Evolutionary conservation across 176 grass and related monocot species (phyloP).

Genomic region (Guadua angustifolia): DNA sequence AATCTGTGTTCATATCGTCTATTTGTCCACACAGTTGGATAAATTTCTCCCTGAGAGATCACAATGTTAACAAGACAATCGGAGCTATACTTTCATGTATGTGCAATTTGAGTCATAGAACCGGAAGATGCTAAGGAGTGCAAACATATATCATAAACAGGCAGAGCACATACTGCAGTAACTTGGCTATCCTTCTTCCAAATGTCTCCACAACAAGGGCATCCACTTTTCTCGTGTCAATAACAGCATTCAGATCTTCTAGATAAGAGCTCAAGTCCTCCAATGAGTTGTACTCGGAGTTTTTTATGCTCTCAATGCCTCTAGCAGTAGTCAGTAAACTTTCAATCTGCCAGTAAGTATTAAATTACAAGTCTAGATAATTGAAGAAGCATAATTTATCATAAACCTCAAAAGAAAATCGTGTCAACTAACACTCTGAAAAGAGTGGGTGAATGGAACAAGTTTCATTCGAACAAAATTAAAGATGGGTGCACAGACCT

Average conservation of each 20-base stretch:
- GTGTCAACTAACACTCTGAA: neutral
- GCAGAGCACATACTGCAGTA: constrained; percentile 57
- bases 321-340: constrained; percentile 57
- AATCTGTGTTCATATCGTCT: constrained; percentile 67
- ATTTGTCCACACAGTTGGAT: constrained; percentile 78
- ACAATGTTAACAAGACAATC: constrained; percentile 36
- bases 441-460: neutral
- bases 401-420: neutral
- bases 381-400: neutral
- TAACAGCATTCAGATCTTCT: constrained; percentile 86
- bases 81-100: constrained; percentile 27
- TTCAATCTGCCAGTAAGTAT: constrained; percentile 61
- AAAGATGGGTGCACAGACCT: constrained; percentile 49
- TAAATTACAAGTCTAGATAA: constrained; percentile 14
- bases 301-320: constrained; percentile 64
- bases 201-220: constrained; percentile 96
- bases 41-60: constrained; percentile 84
- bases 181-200: constrained; percentile 81
- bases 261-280: constrained; percentile 81
- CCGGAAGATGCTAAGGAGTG: constrained; percentile 2
- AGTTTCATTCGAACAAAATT: neutral
- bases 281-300: constrained; percentile 69
- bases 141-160: neutral
- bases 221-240: constrained; percentile 89
- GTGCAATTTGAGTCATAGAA: constrained; percentile 18